Conservation (phyloP, 2,329 filamentous ascomycete species). For the Aspergillus phoenicis region DNA sequence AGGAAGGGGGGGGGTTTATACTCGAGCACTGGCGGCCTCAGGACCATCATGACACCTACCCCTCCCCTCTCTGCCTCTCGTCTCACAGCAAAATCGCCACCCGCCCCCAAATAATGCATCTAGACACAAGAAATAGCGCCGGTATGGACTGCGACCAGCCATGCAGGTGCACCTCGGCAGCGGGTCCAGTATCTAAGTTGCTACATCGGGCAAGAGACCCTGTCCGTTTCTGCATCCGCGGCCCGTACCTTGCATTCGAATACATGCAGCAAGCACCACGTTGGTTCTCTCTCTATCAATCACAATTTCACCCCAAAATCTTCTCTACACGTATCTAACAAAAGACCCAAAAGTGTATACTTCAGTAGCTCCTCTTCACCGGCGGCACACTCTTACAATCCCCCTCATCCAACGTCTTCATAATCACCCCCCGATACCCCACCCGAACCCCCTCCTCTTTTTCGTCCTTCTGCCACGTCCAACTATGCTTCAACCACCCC, state of each 20-base stretch:
- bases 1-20: not conserved
- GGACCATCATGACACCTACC: not conserved
- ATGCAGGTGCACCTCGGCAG: too few species aligned
- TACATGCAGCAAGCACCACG: too few species aligned
- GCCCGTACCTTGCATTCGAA: too few species aligned
- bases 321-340: too few species aligned
- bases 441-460: slow-evolving; percentile 3
- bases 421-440: slow-evolving; percentile 10
- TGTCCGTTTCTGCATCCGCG: too few species aligned
- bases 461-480: slow-evolving; percentile 84
- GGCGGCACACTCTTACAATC: slow-evolving; percentile 13
- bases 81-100: not conserved
- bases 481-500: slow-evolving; percentile 99
- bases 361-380: slow-evolving; percentile 13
- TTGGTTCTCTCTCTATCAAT: too few species aligned
- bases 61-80: not conserved
- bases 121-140: too few species aligned
- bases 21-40: not conserved
- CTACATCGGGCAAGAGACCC: too few species aligned
- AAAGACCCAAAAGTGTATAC: too few species aligned
- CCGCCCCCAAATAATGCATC: not conserved
- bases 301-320: too few species aligned
- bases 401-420: slow-evolving; percentile 10
- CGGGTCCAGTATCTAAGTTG: too few species aligned
- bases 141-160: too few species aligned